Conservation (phyloP, 2,329 filamentous ascomycete genomes). For the Neurospora sp. region DNA sequence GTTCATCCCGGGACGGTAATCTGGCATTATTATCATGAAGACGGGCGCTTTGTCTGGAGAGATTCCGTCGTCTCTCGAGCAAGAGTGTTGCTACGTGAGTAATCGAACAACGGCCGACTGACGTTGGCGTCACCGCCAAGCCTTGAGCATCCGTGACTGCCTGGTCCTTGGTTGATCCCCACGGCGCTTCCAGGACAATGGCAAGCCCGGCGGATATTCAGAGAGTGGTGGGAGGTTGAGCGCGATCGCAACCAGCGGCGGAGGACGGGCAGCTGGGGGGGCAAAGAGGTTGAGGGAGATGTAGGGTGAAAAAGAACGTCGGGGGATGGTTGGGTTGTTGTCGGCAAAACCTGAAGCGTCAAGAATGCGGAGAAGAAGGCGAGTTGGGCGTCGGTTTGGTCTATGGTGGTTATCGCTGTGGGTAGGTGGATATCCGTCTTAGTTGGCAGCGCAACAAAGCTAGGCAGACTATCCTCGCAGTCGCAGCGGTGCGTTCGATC, state of each 20-base stretch:
- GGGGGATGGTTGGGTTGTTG: background rate
- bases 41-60: background rate
- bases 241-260: background rate
- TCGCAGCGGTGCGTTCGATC: background rate
- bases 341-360: background rate
- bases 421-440: background rate
- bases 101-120: slow-evolving; percentile 2
- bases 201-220: background rate
- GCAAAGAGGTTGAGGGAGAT: background rate
- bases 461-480: background rate
- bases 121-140: slow-evolving; percentile 10
- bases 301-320: background rate
- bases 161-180: background rate
- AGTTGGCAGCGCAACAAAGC: background rate
- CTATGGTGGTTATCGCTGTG: background rate
- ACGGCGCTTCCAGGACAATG: background rate
- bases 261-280: background rate
- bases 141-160: slow-evolving; percentile 7
- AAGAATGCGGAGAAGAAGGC: background rate
- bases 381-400: background rate
- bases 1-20: slow-evolving; percentile 30
- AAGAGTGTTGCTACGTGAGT: background rate
- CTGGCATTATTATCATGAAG: slow-evolving; percentile 10
- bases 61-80: background rate
- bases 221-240: background rate